Conservation (phyloP, 257 asterid species). For the Apocynum venetum region DNA sequence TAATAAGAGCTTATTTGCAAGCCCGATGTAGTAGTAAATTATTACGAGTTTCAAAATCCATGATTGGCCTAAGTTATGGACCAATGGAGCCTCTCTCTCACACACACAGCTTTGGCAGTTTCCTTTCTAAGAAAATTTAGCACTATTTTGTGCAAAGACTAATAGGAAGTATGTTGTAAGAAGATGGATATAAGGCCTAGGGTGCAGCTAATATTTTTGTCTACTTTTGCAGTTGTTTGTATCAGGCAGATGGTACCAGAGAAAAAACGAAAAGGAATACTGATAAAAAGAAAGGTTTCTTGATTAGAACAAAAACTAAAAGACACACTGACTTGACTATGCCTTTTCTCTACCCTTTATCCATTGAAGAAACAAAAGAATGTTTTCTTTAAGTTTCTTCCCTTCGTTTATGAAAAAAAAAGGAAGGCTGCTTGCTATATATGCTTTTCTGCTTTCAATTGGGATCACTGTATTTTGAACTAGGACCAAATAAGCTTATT, state of each 20-base stretch:
- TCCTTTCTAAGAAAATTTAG: neutral
- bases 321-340: neutral
- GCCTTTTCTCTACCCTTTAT: neutral
- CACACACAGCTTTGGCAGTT: no score
- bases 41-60: no score
- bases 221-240: neutral
- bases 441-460: no score
- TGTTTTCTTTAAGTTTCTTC: neutral
- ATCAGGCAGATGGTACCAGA: no score
- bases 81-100: no score
- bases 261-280: neutral
- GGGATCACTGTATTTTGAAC: neutral
- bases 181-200: no score
- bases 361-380: neutral
- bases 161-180: no score
- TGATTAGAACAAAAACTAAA: neutral
- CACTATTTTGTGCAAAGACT: neutral
- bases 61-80: no score
- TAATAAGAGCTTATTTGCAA: no score
- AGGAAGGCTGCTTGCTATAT: neutral
- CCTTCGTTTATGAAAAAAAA: no score
- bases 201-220: neutral
- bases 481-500: no score
- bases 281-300: neutral
- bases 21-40: no score